Evolutionary conservation across 2,329 filamentous ascomycete species (phyloP).

Genomic region (Penicillium sp.): DNA sequence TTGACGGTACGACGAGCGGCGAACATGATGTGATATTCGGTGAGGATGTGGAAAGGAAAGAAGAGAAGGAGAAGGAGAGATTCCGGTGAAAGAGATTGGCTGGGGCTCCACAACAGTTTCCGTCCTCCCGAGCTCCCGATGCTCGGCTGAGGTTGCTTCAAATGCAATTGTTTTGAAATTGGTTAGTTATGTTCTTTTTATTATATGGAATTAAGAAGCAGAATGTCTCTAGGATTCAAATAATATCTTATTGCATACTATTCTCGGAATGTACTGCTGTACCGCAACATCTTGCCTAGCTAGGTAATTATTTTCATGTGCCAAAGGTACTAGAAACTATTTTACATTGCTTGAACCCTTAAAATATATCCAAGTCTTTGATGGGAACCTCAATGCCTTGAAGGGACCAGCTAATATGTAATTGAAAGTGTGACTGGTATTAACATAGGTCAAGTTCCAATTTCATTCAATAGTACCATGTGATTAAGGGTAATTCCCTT

Average conservation of each 20-base stretch:
- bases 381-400: not conserved
- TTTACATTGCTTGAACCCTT: not conserved
- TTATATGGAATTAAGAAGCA: no score
- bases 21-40: constrained; percentile 62
- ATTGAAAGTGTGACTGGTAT: not conserved
- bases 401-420: not conserved
- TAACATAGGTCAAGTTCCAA: not conserved
- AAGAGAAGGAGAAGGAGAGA: constrained; percentile 14
- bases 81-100: constrained; percentile 12
- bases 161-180: not conserved
- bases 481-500: not conserved
- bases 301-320: not conserved
- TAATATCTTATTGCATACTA: not conserved
- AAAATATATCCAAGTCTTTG: not conserved
- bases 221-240: no score
- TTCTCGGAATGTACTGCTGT: not conserved
- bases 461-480: not conserved
- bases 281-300: not conserved
- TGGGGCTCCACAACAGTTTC: constrained; percentile 16
- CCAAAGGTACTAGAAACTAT: not conserved
- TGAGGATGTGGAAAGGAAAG: constrained; percentile 23
- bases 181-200: not conserved
- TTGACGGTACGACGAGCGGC: constrained; percentile 58
- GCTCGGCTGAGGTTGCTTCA: constrained; percentile 13
- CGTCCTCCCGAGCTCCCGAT: constrained; percentile 20